These are phyloP conservation scores for Venturia aucupariae DNA, from an alignment of 2,329 filamentous ascomycete species.

Conservation along the genomic window DNA sequence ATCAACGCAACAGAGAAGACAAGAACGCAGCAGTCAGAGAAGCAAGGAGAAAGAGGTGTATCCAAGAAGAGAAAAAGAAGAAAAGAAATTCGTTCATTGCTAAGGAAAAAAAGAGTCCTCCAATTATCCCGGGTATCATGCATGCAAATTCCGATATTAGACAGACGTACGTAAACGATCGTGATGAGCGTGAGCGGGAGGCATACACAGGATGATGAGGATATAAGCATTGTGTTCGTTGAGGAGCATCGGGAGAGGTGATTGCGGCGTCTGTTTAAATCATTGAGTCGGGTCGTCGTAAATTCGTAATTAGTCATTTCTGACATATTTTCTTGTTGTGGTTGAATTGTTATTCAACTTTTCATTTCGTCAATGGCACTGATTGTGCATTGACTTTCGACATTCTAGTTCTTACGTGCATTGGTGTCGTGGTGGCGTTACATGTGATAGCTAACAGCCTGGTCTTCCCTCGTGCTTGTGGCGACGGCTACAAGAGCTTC, in stretches of 20 bases:
- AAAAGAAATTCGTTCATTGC: neutral
- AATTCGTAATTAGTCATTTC: neutral
- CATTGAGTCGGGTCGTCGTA: neutral
- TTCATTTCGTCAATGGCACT: neutral
- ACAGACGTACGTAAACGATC: neutral
- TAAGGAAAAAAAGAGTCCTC: neutral
- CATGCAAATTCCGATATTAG: neutral
- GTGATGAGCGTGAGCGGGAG: neutral
- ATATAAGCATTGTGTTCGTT: neutral
- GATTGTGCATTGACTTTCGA: neutral
- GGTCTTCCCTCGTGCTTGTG: constrained; percentile 26
- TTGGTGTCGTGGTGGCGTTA: neutral
- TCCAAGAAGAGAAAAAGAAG: neutral
- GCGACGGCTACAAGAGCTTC: constrained; percentile 58
- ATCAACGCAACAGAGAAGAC: neutral
- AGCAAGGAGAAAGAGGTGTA: neutral
- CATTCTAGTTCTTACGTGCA: neutral
- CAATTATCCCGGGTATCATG: constrained; percentile 5
- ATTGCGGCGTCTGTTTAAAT: neutral
- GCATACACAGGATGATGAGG: neutral
- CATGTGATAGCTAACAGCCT: constrained; percentile 6
- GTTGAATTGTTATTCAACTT: neutral
- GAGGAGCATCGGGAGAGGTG: neutral
- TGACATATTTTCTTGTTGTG: neutral
- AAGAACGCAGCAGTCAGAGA: neutral